Evolutionary conservation across 2,329 filamentous ascomycete genomes (phyloP).

Genomic region (Penicillium sp.): DNA sequence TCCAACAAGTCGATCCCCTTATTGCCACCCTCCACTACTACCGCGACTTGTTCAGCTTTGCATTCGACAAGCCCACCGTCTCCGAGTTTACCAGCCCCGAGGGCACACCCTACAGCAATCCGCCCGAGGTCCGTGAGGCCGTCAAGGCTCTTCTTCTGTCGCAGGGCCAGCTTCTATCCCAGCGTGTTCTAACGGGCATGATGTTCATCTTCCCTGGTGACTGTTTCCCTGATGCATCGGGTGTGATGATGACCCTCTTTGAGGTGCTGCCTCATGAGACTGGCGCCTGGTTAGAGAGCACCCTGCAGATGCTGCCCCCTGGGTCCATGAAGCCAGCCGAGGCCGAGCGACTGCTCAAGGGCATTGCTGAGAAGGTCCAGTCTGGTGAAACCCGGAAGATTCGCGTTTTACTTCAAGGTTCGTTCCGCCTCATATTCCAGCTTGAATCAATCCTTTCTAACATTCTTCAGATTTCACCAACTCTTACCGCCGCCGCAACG

Average conservation of each 20-base stretch:
- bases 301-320: conserved; percentile 77
- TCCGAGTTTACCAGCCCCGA: conserved; percentile 62
- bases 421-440: conserved; percentile 9
- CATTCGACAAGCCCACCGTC: conserved; percentile 65
- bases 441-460: background rate
- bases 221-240: conserved; percentile 91
- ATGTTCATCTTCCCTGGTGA: conserved; percentile 98
- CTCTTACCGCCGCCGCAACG: conserved; percentile 86
- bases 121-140: conserved; percentile 67
- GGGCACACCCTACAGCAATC: conserved; percentile 59
- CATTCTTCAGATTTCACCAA: conserved; percentile 76
- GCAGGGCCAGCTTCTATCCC: conserved; percentile 76
- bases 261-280: conserved; percentile 80
- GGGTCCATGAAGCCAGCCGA: conserved; percentile 80
- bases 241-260: conserved; percentile 86
- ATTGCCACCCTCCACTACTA: conserved; percentile 91
- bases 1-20: conserved; percentile 89
- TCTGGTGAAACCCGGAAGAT: conserved; percentile 74
- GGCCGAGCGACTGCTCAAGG: conserved; percentile 74
- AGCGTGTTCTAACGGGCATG: conserved; percentile 93
- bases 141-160: conserved; percentile 70
- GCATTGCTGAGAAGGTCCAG: conserved; percentile 75
- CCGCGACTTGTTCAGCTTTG: conserved; percentile 87
- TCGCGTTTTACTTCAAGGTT: conserved; percentile 72
- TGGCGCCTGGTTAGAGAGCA: conserved; percentile 77